Conservation (phyloP, 1,284 basidiomycete genomes). For the Cutaneotrichosporon mucoides region DNA sequence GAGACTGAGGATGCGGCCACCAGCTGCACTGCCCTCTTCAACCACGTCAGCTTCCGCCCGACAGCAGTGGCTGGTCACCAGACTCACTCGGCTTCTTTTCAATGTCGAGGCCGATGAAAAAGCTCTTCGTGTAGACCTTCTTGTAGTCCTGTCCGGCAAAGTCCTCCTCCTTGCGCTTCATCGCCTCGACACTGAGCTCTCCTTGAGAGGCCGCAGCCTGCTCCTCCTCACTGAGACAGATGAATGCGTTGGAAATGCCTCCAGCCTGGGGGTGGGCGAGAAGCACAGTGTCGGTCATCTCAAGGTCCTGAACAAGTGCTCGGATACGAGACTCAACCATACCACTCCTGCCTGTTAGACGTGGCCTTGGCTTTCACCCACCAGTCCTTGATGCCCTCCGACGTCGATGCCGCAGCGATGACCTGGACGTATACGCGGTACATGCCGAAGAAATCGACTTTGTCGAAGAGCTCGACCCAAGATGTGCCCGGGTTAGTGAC, state of each 20-base stretch:
- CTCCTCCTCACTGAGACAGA: constrained; percentile 82
- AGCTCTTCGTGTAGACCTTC: constrained; percentile 84
- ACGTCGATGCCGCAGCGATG: constrained; percentile 78
- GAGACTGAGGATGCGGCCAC: constrained; percentile 76
- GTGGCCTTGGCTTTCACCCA: constrained; percentile 47
- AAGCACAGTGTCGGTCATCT: constrained; percentile 85
- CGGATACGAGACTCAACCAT: constrained; percentile 97
- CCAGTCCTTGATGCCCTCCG: constrained; percentile 93
- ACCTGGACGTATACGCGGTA: constrained; percentile 99
- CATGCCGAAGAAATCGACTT: constrained; percentile 95
- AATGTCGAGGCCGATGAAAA: constrained; percentile 92
- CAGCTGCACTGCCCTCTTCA: constrained; percentile 29
- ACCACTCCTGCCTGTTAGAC: constrained; percentile 61
- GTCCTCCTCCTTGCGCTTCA: constrained; percentile 72
- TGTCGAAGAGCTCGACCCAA: constrained; percentile 88
- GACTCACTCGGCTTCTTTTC: constrained; percentile 80
- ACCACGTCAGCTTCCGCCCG: constrained; percentile 16
- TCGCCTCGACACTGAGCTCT: constrained; percentile 68
- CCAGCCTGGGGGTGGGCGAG: constrained; percentile 94
- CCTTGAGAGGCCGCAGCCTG: constrained; percentile 85
- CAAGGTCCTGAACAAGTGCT: constrained; percentile 94
- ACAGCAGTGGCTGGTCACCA: constrained; percentile 31
- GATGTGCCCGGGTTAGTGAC: constrained; percentile 62
- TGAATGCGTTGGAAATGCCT: constrained; percentile 81
- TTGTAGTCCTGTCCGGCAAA: constrained; percentile 72